Base-by-base conservation (phyloP, 2,329 filamentous ascomycete genomes). In the Penicillium freii region DNA sequence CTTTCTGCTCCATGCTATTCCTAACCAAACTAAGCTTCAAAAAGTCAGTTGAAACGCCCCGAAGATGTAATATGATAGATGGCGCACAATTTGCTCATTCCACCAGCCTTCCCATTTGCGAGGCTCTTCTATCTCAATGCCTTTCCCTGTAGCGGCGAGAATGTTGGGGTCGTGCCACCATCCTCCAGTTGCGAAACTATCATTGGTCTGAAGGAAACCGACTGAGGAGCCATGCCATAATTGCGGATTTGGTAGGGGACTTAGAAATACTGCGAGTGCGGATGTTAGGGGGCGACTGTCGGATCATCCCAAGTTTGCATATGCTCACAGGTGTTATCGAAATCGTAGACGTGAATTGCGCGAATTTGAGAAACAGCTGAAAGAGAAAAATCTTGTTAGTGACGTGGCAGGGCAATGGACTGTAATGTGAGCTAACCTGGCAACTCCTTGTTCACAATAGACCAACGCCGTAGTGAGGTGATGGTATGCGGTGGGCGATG, bases 161-260 rank as follows among this genome's bases (percentile, higher is more conserved):
- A 99, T 92, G 62, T 85, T 86, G 43, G 86, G 84, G 70, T 97
- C 92, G 75, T 99, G 94, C 94, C 94, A 99, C 94, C 94, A 99
- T 61, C 93, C 92, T 63, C 92, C 93, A 64, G 88, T 89, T 60
- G 86, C 79, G 66, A 97, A 90, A 51, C 84, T 81, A 63, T 95
- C 89, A 63, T 89, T 87, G 46, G 82, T 87, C 59, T 89, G 86
- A 11, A 99, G 81, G 59, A 87, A 82, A 47, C 91, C 91, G 49
- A 96, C 85, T 0, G 91, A 93, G 33, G 82, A 80, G 1, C 84
- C 84, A 64, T 88, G 89, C 94, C 94, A 99, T 70, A 99, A 75
- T 65, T 91, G 88, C 3, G 87, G 85, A 69, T 97, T 97, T 1
- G 94, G 94, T 1, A 96, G 79, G 6, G 94, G 94, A 15, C 90